phyloP scores from a whole-genome alignment of 1,139 yeast genomes.

The Petasospora fabianii region DNA sequence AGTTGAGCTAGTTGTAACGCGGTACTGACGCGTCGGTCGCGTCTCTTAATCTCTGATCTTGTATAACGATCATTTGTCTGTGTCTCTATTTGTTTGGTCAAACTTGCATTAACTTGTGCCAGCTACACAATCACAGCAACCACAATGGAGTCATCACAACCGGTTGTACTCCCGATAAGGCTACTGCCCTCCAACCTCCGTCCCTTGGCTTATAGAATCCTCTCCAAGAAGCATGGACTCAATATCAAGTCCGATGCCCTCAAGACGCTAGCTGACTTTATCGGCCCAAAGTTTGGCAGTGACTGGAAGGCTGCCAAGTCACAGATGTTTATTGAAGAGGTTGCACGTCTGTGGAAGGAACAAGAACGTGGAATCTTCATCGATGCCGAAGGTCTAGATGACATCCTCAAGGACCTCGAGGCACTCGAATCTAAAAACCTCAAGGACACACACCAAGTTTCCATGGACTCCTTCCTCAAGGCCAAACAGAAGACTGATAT shows the following conservation, averaged over 20 bases:
- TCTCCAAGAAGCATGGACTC: slow-evolving; percentile 89
- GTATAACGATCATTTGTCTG: too few relatives aligned
- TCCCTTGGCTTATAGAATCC: slow-evolving; percentile 84
- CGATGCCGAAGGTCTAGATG: slow-evolving; percentile 66
- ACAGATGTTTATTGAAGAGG: slow-evolving; percentile 67
- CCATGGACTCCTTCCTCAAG: slow-evolving; percentile 15
- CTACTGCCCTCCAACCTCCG: slow-evolving; percentile 79
- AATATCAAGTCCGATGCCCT: slow-evolving; percentile 87
- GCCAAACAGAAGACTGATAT: slow-evolving; percentile 2
- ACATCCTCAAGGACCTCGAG: slow-evolving; percentile 57
- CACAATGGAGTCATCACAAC: slow-evolving; percentile 13
- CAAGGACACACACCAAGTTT: slow-evolving; percentile 9
- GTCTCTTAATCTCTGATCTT: not conserved
- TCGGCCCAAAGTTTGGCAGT: slow-evolving; percentile 75
- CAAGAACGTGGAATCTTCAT: slow-evolving; percentile 85
- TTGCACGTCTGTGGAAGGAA: slow-evolving; percentile 81
- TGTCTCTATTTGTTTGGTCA: too few relatives aligned
- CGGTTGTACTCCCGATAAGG: slow-evolving; percentile 58
- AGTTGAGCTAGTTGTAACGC: not conserved
- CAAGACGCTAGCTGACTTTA: slow-evolving; percentile 60
- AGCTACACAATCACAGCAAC: not conserved
- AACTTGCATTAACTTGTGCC: too few relatives aligned
- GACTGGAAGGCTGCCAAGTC: slow-evolving; percentile 80
- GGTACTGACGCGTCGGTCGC: not conserved
- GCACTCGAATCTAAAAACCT: slow-evolving; percentile 17